Evolutionary conservation across 768 basidiomycete species (phyloP), one percentile per base, ranked within the genome.

Genomic region (Gymnopilus junonius): DNA sequence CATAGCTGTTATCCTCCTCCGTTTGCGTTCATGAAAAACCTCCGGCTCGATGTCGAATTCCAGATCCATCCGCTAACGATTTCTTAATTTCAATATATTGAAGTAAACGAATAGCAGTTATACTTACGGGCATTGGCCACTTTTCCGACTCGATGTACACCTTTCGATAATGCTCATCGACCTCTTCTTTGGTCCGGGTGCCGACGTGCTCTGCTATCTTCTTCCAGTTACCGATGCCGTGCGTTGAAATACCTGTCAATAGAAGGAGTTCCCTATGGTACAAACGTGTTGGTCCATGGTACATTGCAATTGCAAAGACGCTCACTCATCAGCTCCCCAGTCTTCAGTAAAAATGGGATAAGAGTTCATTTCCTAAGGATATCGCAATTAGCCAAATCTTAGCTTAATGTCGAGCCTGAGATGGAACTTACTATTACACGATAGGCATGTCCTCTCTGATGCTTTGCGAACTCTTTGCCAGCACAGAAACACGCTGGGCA

Each of bases 311-410:
- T 50, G 45, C 34, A 21, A 37, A 2, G 29, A 32, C 2, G 80
- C 89, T 76, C 69, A 95, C 94, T 99, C 97, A 75, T 99, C 97
- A 8, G 96, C 97, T 39, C 95, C 97, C 97, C 97, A 99, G 74
- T 97, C 94, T 59, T 91, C 88, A 8, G 89, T 84, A 70, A 97
- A 97, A 70, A 99, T 97, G 2, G 97, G 97, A 76, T 96, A 94
- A 8, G 97, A 95, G 74, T 97, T 94, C 70, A 96, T 85, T 79
- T 97, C 96, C 95, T 96, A 73, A 11, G 55, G 42, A 39, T 40
- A 53, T 32, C 45, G 37, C 55, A 8, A 58, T 35, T 39, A 50
- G 65, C 64, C 61, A 58, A 61, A 59, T 39, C 55, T 54, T 23
- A 23, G 45, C 39, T 31, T 40, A 63, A 61, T 62, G 50, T 32